phyloP scores from a whole-genome alignment of 2,329 filamentous ascomycete species.

The Neonectria neomacrospora region DNA sequence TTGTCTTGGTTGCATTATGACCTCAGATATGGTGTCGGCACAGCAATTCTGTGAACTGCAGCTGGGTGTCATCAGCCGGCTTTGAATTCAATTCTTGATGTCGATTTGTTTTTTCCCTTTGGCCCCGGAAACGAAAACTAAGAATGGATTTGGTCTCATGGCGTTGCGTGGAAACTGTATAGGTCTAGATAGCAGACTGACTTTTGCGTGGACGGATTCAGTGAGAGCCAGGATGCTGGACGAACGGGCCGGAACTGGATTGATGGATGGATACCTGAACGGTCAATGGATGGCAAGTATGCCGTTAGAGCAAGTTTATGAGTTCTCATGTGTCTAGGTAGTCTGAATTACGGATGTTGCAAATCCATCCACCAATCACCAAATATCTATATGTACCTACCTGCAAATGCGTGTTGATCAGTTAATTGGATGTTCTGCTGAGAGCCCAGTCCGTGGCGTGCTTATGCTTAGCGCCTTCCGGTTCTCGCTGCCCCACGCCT shows the following conservation, averaged over 20 bases:
- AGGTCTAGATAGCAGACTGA: slow-evolving; percentile 32
- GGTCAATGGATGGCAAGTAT: slow-evolving; percentile 13
- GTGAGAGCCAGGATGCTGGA: slow-evolving; percentile 26
- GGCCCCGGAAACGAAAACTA: slow-evolving; percentile 34
- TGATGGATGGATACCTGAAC: slow-evolving; percentile 20
- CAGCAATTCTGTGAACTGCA: slow-evolving; percentile 8
- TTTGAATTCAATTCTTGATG: slow-evolving; percentile 31
- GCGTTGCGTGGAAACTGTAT: slow-evolving; percentile 41
- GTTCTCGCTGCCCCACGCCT: slow-evolving; percentile 37
- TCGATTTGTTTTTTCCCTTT: slow-evolving; percentile 26
- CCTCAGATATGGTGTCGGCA: background rate
- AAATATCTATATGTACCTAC: too few relatives aligned
- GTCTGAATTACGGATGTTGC: slow-evolving; percentile 23
- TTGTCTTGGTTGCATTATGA: slow-evolving; percentile 21
- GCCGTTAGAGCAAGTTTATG: slow-evolving; percentile 19
- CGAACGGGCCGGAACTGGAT: slow-evolving; percentile 31
- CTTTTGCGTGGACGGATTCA: slow-evolving; percentile 24
- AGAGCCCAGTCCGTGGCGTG: slow-evolving; percentile 37
- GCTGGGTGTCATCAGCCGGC: slow-evolving; percentile 4
- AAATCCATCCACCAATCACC: slow-evolving; percentile 14
- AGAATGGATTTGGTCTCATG: slow-evolving; percentile 33
- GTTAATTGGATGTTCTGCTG: slow-evolving; percentile 24
- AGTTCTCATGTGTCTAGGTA: slow-evolving; percentile 24
- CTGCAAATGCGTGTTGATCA: slow-evolving; percentile 20
- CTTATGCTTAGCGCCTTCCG: slow-evolving; percentile 38